Percentiles rank a stretch among this genome's conserved stretches.
Conservation (phyloP, 140 eudicot species). For the Cichorium intybus region DNA sequence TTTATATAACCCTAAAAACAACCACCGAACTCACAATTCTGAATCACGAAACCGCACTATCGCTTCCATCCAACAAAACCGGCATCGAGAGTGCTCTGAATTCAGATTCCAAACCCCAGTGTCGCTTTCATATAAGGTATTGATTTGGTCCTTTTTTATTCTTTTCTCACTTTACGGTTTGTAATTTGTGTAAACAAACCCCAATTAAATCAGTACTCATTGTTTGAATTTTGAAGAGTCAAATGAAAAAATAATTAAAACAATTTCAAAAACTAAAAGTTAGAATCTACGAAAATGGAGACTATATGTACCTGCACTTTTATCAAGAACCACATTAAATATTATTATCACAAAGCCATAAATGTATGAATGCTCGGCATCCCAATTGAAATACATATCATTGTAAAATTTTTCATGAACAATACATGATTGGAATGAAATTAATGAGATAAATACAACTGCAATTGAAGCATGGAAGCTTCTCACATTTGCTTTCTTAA, state of each 20-base stretch:
- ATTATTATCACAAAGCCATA: conserved; percentile 35
- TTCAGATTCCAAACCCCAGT: no score
- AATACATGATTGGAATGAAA: conserved; percentile 33
- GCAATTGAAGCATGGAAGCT: conserved; percentile 22
- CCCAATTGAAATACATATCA: conserved; percentile 55
- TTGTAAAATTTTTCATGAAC: conserved; percentile 36
- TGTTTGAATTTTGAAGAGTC: neutral
- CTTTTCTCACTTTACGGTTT: no score
- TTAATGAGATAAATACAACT: conserved; percentile 26
- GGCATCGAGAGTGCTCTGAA: no score
- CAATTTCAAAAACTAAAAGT: neutral
- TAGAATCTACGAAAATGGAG: neutral
- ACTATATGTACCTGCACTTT: conserved; percentile 43
- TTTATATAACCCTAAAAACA: no score
- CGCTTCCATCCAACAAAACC: no score
- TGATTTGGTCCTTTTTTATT: no score
- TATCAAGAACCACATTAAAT: conserved; percentile 49
- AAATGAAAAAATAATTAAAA: neutral
- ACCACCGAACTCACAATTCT: no score
- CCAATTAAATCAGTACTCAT: neutral
- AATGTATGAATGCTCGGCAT: conserved; percentile 41
- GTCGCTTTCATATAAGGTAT: no score
- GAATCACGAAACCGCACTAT: no score
- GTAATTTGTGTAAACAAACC: no score
- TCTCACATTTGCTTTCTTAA: conserved; percentile 27